Conservation (phyloP, 2,329 filamentous ascomycete species). For the Amauroascus niger region DNA sequence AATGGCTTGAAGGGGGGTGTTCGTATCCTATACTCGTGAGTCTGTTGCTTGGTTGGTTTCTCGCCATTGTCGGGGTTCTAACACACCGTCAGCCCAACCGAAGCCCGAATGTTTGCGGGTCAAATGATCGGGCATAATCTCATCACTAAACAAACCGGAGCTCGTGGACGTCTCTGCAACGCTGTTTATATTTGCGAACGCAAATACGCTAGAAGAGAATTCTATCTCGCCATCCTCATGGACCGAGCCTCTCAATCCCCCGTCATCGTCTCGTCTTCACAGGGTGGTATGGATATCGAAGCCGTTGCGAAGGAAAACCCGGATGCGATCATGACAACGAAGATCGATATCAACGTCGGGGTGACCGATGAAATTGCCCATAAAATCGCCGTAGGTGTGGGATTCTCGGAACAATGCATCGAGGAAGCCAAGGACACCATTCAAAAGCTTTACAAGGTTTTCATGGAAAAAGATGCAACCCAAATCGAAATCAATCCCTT, state of each 20-base stretch:
- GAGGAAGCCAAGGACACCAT: slow-evolving; percentile 92
- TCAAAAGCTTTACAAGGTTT: slow-evolving; percentile 98
- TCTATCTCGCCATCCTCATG: slow-evolving; percentile 98
- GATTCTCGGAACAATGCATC: slow-evolving; percentile 96
- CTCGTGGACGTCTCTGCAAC: slow-evolving; percentile 85
- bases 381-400: slow-evolving; percentile 80
- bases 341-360: slow-evolving; percentile 85
- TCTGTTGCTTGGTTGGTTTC: slow-evolving; percentile 13
- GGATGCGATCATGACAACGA: slow-evolving; percentile 87
- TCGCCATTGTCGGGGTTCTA: background rate
- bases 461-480: slow-evolving; percentile 95
- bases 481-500: slow-evolving; percentile 99
- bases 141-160: slow-evolving; percentile 98
- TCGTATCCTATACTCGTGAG: slow-evolving; percentile 90
- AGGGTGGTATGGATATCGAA: slow-evolving; percentile 99
- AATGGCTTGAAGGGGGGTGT: slow-evolving; percentile 99
- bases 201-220: slow-evolving; percentile 97
- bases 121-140: slow-evolving; percentile 99
- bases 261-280: slow-evolving; percentile 93
- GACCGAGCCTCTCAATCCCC: slow-evolving; percentile 83
- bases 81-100: slow-evolving; percentile 53
- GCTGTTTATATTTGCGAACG: slow-evolving; percentile 98
- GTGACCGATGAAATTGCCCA: slow-evolving; percentile 92
- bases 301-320: slow-evolving; percentile 95
- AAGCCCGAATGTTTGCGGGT: slow-evolving; percentile 92